Evolutionary conservation across 164 flowering plant species (phyloP), one percentile per base, ranked within the genome.

Genomic region (Annona squamosa): DNA sequence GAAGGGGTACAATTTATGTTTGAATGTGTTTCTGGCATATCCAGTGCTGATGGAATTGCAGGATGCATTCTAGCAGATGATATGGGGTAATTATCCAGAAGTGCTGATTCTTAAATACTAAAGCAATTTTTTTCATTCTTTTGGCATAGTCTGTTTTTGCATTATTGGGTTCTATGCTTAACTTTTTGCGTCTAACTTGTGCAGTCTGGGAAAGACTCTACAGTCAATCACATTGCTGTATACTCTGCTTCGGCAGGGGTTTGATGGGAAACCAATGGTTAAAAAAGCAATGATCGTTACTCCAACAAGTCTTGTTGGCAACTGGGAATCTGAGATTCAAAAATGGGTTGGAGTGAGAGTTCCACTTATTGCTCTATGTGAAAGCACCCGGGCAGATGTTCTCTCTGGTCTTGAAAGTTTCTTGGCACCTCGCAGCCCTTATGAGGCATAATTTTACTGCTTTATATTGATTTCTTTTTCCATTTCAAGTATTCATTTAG

Each of bases 1-100:
- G 99, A 96, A 85, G 99, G 99, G 42, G 99, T 96, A 72, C 97
- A 90, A 79, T 96, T 96, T 82, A 93, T 96, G 98, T 96, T 93
- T 77, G 95, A 89, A 19, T 96, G 98, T 77, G 90, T 96, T 78
- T 86, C 97, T 9, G 99, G 98, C 45, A 63, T 89, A 68, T 75
- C 75, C 42, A 79, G 81, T 70, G 47, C 87, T 59, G 76, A 82
- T 46, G 82, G 82, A 74, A 86, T 90, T 67, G 72, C 77, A 78
- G 99, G 99, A 73, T 96, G 99, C 85, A 96, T 96, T 83, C 84
- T 96, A 77, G 98, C 99, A 26, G 99, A 96, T 86, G 99, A 96
- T 81, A 96, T 96, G 99, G 99, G 99, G 99, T 96, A 87, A 83
- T 61, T 42, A 46, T 52, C 59, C 59, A 52, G 9, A 52, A 52